These are phyloP conservation scores for Iberis pinnata DNA, from an alignment of 345 rosid species.

Conservation along the genomic window DNA sequence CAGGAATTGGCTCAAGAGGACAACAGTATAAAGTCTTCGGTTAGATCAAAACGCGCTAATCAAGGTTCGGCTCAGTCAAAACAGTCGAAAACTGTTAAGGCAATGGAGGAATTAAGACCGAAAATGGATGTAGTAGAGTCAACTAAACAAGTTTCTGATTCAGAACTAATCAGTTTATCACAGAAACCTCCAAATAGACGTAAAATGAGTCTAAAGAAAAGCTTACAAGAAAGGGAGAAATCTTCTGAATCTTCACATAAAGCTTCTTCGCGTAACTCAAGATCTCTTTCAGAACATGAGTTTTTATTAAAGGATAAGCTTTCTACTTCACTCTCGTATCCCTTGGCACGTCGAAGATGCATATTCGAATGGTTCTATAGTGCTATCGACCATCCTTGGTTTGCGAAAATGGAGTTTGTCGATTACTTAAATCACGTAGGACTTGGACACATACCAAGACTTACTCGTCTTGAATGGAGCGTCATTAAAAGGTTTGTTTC, in stretches of 20 bases:
- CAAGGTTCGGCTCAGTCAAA: slow-evolving; percentile 42
- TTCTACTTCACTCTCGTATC: slow-evolving; percentile 50
- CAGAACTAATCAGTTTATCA: slow-evolving; percentile 33
- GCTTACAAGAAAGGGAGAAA: slow-evolving; percentile 34
- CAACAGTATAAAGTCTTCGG: slow-evolving; percentile 23
- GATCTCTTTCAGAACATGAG: slow-evolving; percentile 34
- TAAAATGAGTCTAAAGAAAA: slow-evolving; percentile 50
- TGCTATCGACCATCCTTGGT: slow-evolving; percentile 96
- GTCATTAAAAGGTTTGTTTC: slow-evolving; percentile 75
- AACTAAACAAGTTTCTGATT: slow-evolving; percentile 40
- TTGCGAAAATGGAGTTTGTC: slow-evolving; percentile 90
- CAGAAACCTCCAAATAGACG: slow-evolving; percentile 51
- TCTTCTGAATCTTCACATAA: slow-evolving; percentile 38
- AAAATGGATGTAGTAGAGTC: slow-evolving; percentile 32
- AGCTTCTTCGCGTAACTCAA: slow-evolving; percentile 37
- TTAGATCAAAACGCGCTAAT: slow-evolving; percentile 36
- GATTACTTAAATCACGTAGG: slow-evolving; percentile 93
- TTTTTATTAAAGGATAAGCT: slow-evolving; percentile 44
- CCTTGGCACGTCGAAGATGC: slow-evolving; percentile 80
- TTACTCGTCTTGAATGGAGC: slow-evolving; percentile 97
- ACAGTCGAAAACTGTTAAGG: slow-evolving; percentile 39
- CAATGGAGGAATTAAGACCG: slow-evolving; percentile 36
- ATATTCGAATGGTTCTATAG: slow-evolving; percentile 90
- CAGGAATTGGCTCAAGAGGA: slow-evolving; percentile 46
- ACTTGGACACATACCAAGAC: slow-evolving; percentile 85